Conservation (phyloP, 345 rosid species). For the Geranium brycei region DNA sequence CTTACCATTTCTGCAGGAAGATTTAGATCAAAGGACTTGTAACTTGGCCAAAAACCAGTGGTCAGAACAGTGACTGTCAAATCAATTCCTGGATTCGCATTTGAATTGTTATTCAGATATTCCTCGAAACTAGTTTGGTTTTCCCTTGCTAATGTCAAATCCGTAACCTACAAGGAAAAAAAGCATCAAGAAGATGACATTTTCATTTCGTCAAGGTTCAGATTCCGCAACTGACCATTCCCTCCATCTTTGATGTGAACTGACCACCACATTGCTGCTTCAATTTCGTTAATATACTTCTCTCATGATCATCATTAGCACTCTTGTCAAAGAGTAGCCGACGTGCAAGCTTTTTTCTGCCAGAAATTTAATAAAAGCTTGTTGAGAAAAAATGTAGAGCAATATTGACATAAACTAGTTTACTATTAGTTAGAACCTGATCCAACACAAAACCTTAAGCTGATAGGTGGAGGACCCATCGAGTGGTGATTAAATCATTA, state of each 20-base stretch:
- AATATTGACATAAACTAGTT: not conserved
- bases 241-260: conserved; percentile 72
- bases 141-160: conserved; percentile 77
- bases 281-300: conserved; percentile 62
- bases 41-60: conserved; percentile 89
- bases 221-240: conserved; percentile 42
- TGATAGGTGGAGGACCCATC: not conserved
- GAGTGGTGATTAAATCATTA: not conserved
- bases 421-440: not conserved
- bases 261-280: conserved; percentile 56
- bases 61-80: conserved; percentile 75
- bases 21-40: conserved; percentile 65
- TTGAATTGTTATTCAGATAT: conserved; percentile 40
- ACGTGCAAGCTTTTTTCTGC: conserved; percentile 62
- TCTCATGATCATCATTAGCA: conserved; percentile 65
- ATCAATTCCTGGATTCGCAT: conserved; percentile 61
- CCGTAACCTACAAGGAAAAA: conserved; percentile 45
- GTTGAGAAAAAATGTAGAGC: not conserved
- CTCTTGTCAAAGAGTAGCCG: conserved; percentile 57
- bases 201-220: not conserved
- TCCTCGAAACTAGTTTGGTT: conserved; percentile 64
- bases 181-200: not conserved
- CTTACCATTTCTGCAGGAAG: conserved; percentile 76
- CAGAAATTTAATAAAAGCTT: conserved; percentile 2
- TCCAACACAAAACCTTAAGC: not conserved